These are phyloP conservation scores for Rhodotorula sp. DNA, from an alignment of 1,284 basidiomycete species.

Conservation along the genomic window DNA sequence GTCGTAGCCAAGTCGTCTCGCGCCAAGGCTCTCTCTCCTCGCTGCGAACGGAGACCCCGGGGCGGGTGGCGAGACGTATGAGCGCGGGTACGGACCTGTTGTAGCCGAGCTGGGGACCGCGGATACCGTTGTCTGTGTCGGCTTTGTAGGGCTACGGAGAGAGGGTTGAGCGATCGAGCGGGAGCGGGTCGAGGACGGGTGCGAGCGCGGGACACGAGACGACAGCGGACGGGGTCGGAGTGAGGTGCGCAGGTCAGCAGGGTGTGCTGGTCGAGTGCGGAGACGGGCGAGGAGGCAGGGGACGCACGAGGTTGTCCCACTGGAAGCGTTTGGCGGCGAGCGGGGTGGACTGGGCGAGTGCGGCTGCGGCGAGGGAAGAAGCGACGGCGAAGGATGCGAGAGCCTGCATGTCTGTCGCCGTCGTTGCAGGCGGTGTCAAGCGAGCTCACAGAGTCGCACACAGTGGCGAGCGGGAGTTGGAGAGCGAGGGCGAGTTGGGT, in stretches of 20 bases:
- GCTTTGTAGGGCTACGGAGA: slow-evolving; percentile 28
- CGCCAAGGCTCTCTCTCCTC: no score
- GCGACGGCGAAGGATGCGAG: slow-evolving; percentile 18
- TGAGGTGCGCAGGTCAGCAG: neutral
- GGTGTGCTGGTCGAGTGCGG: no score
- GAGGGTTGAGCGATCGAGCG: neutral
- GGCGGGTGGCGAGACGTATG: neutral
- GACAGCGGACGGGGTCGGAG: neutral
- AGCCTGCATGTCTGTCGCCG: slow-evolving; percentile 1
- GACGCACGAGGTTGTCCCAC: slow-evolving; percentile 30
- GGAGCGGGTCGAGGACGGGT: neutral
- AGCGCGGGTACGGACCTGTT: slow-evolving; percentile 13
- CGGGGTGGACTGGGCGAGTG: slow-evolving; percentile 31
- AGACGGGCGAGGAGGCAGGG: neutral
- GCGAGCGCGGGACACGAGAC: neutral
- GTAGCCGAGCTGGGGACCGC: slow-evolving; percentile 31
- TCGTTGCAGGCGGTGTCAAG: neutral
- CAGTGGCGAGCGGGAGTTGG: no score
- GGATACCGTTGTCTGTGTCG: slow-evolving; percentile 22
- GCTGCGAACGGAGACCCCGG: neutral
- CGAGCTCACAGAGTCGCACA: neutral
- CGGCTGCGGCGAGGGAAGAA: slow-evolving; percentile 22
- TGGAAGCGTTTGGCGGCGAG: slow-evolving; percentile 39
- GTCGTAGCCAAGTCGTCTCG: no score
- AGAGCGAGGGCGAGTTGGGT: no score